Base-by-base conservation (phyloP, 2,329 filamentous ascomycete species). In the Scedosporium apiospermum region DNA sequence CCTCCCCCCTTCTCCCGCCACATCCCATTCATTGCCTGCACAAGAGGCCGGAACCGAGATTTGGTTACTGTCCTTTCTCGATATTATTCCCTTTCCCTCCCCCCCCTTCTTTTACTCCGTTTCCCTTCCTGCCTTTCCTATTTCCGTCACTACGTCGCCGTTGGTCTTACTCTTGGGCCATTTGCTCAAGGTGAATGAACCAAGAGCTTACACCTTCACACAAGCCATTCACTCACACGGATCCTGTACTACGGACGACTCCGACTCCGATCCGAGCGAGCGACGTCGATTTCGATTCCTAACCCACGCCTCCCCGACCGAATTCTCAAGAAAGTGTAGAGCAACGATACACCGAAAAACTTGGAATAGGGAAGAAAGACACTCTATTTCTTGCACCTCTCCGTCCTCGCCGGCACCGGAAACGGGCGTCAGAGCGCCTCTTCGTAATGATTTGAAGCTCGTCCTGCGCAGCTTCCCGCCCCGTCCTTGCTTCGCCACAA, bases 31-130 rank as follows among this genome's bases (percentile, higher is more conserved):
- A 34, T 58, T 38, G 16, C 53, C 9, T 58, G 27, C 23, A 58
- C 55, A 7, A 44, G 30, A 61, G 30, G 49, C 27, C 27, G 26
- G 46, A 14, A 27, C 60, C 27, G 34, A 49, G 6, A 34, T 9
- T 51, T 51, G 23, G 44, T 34, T 51, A 26, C 46, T 26, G n/a
- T 27, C 23, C 27, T 16, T 21, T 60, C 49, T 34, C 60, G 30
- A 57, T 61, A 61, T 55, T 42, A 61, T n/a, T 60, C 58, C 38
- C 58, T 59, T 59, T 62, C 41, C 34, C 18, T 55, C 23, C 46
- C 38, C 38, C 41, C 55, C 18, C 27, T 58, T 58, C 21, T 58
- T 62, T 58, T 49, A 5, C 42, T 62, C 23, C 18, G 23, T n/a
- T 57, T 61, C 34, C 44, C 30, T 38, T 44, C 34, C 18, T 62